phyloP scores from a whole-genome alignment of 352 stramenopile species.

The Phytopythium helicoides region DNA sequence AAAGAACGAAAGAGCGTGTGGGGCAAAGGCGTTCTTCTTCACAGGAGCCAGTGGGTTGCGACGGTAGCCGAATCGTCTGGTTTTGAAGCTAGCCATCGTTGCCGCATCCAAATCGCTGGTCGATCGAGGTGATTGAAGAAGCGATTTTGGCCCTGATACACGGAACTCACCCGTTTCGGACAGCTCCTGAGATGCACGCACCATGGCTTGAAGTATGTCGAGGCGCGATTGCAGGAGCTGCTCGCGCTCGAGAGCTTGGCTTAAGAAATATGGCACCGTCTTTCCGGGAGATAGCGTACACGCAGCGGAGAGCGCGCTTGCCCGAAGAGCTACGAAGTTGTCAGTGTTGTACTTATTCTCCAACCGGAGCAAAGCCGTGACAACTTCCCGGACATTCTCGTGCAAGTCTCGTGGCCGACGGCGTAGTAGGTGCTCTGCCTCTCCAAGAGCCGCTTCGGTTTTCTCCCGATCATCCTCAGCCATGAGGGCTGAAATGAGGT shows the following conservation, averaged over 20 bases:
- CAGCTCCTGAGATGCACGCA: slow-evolving; percentile 53
- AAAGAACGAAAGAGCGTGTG: slow-evolving; percentile 66
- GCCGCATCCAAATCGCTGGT: slow-evolving; percentile 31
- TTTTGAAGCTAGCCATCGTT: slow-evolving; percentile 60
- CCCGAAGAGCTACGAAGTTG: slow-evolving; percentile 46
- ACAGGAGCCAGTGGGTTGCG: slow-evolving; percentile 39
- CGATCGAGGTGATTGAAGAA: slow-evolving; percentile 21
- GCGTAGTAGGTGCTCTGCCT: slow-evolving; percentile 55
- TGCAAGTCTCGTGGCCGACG: slow-evolving; percentile 57
- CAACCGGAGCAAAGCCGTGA: slow-evolving; percentile 53
- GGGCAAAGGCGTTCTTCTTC: slow-evolving; percentile 65
- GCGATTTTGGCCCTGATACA: slow-evolving; percentile 20
- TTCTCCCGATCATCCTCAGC: slow-evolving; percentile 61
- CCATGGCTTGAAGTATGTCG: slow-evolving; percentile 60
- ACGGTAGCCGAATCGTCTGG: slow-evolving; percentile 64
- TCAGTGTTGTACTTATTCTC: slow-evolving; percentile 73
- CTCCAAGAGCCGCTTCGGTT: slow-evolving; percentile 43
- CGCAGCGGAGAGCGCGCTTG: slow-evolving; percentile 41
- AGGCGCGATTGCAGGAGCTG: slow-evolving; percentile 74
- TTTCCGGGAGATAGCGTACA: slow-evolving; percentile 43
- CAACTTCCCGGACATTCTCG: slow-evolving; percentile 50
- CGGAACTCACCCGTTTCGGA: slow-evolving; percentile 49
- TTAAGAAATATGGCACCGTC: slow-evolving; percentile 53
- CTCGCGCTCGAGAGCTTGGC: slow-evolving; percentile 66
- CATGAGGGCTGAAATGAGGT: slow-evolving; percentile 50